phyloP scores from a whole-genome alignment of 371 early-diverging fungal genomes.

The Smittium mucronatum region DNA sequence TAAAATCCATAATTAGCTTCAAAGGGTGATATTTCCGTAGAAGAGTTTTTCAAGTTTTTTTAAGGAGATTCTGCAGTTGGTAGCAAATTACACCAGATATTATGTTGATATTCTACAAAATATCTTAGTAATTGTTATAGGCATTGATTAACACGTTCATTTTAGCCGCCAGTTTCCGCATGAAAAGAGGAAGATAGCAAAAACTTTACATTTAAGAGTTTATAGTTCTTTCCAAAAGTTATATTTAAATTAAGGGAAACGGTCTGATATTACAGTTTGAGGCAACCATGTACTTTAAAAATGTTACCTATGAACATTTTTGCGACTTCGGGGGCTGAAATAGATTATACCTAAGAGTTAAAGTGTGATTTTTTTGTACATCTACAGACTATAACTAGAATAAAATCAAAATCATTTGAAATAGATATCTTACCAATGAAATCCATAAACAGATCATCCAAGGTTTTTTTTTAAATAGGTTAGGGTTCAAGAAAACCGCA shows the following conservation, averaged over 20 bases:
- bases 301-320: background rate
- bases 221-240: background rate
- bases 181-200: background rate
- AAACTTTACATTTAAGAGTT: background rate
- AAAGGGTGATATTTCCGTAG: background rate
- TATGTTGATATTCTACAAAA: background rate
- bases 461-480: background rate
- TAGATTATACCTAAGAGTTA: background rate
- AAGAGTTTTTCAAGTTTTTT: background rate
- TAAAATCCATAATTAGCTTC: background rate
- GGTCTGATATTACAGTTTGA: background rate
- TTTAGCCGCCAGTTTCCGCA: background rate
- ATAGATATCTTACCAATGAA: background rate
- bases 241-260: background rate
- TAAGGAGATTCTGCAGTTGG: background rate
- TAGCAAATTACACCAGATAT: background rate
- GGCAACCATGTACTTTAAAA: background rate
- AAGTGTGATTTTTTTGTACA: background rate
- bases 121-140: background rate
- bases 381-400: background rate
- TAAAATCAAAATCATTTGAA: background rate
- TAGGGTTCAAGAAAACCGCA: background rate
- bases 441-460: background rate
- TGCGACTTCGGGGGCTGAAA: background rate
- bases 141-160: background rate